Percentiles rank a stretch among this genome's conserved stretches.
Conservation (phyloP, 176 grass and related monocot genomes). For the Thinopyrum elongatum region DNA sequence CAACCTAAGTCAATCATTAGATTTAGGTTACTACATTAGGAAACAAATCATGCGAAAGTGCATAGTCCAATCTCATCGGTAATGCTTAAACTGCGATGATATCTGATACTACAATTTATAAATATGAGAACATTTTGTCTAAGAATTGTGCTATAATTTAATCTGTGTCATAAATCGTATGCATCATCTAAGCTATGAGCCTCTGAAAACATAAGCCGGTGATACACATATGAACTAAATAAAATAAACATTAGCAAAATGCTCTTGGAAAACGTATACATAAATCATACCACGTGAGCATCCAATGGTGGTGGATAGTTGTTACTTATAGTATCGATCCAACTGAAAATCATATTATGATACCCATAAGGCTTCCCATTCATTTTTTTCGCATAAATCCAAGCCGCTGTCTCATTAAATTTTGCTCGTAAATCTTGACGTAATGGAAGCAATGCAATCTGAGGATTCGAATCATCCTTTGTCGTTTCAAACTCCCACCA, state of each 20-base stretch:
- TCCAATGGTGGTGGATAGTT: constrained; percentile 95
- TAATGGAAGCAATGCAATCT: constrained; percentile 83
- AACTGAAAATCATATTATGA: constrained; percentile 99
- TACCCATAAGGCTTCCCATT: constrained; percentile 81
- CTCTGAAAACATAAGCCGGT: background rate
- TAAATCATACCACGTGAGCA: constrained; percentile 86
- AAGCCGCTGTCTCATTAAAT: constrained; percentile 94
- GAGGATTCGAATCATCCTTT: constrained; percentile 88
- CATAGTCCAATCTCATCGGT: background rate
- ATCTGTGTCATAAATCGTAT: background rate
- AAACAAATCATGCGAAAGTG: background rate
- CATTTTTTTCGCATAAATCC: constrained; percentile 93
- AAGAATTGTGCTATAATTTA: background rate
- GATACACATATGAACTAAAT: background rate
- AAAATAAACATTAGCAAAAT: constrained; percentile 14
- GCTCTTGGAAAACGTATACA: background rate
- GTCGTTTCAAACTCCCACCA: constrained; percentile 90
- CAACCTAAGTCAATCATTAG: constrained; percentile 62
- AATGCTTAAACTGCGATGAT: background rate
- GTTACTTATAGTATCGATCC: constrained; percentile 89
- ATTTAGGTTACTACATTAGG: constrained; percentile 26
- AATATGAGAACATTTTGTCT: background rate
- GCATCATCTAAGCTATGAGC: background rate
- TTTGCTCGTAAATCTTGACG: constrained; percentile 74
- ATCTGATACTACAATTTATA: background rate